Evolutionary conservation across 768 basidiomycete genomes (phyloP).

Genomic region (Filobasidium floriforme): DNA sequence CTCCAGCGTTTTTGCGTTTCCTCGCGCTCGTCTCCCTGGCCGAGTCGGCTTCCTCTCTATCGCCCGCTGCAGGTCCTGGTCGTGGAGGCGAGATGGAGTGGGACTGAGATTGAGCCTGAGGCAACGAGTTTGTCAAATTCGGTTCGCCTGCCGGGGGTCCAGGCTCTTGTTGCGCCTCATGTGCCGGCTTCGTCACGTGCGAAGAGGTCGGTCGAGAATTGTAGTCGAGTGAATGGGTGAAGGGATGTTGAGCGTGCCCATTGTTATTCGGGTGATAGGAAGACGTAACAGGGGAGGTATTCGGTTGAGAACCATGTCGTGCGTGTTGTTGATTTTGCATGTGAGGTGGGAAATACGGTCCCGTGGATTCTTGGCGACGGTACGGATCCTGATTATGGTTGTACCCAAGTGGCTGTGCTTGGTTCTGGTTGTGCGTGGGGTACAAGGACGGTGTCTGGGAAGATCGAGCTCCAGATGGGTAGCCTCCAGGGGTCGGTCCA

Average conservation of each 20-base stretch:
- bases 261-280: not conserved
- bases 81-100: not conserved
- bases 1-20: not conserved
- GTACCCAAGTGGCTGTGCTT: not conserved
- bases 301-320: too few relatives aligned
- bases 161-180: not conserved
- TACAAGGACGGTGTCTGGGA: not conserved
- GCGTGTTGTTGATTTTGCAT: not conserved
- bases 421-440: too few relatives aligned
- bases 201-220: not conserved
- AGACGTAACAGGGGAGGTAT: not conserved
- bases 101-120: not conserved
- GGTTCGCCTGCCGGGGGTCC: not conserved
- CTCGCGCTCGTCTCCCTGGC: not conserved
- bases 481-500: not conserved
- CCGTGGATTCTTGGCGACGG: not conserved
- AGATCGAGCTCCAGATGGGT: not conserved
- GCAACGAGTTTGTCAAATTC: not conserved
- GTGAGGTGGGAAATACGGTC: not conserved
- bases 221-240: not conserved
- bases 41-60: not conserved
- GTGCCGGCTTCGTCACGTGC: not conserved
- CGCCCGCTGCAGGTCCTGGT: not conserved
- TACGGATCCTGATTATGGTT: not conserved
- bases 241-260: slow-evolving; percentile 2